Evolutionary conservation across 2,329 filamentous ascomycete species (phyloP).

Genomic region (Rasamsonia emersonii): DNA sequence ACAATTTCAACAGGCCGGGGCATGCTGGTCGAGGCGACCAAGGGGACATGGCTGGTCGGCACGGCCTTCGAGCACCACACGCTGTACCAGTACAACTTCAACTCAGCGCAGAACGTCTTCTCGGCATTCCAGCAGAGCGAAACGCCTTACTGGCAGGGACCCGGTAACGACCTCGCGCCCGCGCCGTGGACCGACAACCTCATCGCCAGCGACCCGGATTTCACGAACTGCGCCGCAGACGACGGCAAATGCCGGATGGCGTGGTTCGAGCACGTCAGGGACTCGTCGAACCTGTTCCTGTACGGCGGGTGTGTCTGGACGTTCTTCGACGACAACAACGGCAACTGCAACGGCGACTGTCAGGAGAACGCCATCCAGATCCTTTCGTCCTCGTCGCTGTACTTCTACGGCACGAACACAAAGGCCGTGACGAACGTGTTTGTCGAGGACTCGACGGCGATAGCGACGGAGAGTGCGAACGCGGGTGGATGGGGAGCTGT

Average conservation of each 20-base stretch:
- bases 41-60: constrained; percentile 47
- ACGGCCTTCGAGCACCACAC: constrained; percentile 47
- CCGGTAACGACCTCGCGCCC: constrained; percentile 22
- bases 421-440: constrained; percentile 22
- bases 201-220: constrained; percentile 17
- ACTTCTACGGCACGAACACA: constrained; percentile 22
- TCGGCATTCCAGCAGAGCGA: constrained; percentile 41
- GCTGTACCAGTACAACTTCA: constrained; percentile 47
- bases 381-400: constrained; percentile 15
- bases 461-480: constrained; percentile 20
- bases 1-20: constrained; percentile 36
- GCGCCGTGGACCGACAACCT: constrained; percentile 18
- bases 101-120: constrained; percentile 43
- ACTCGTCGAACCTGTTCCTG: constrained; percentile 25
- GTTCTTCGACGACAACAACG: constrained; percentile 30
- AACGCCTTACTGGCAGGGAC: constrained; percentile 41
- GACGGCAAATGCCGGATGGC: constrained; percentile 31
- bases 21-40: constrained; percentile 38
- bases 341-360: constrained; percentile 25
- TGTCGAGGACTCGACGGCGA: constrained; percentile 13
- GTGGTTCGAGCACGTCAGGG: constrained; percentile 20
- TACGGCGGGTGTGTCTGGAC: constrained; percentile 33
- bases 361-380: constrained; percentile 29
- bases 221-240: constrained; percentile 18
- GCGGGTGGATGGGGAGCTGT: constrained; percentile 27